phyloP scores from a whole-genome alignment of 371 early-diverging fungal species.

The Phascolomyces articulosus region DNA sequence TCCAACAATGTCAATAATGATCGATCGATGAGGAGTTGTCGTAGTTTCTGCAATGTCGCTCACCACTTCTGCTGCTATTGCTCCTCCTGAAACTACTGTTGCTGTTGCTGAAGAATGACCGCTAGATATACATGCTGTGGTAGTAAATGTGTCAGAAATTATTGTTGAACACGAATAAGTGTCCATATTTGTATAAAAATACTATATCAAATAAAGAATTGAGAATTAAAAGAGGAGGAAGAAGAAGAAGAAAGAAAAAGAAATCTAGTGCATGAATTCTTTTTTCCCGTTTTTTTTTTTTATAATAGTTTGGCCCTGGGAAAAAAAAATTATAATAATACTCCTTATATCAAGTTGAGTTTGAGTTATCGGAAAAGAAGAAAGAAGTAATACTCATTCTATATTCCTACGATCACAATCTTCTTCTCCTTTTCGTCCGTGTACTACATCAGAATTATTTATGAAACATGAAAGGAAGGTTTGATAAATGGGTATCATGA shows the following conservation, averaged over 20 bases:
- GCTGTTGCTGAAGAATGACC: neutral
- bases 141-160: neutral
- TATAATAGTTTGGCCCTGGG: no score
- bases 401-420: no score
- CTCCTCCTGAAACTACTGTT: neutral
- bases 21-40: no score
- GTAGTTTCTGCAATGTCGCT: neutral
- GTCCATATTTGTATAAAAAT: neutral
- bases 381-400: no score
- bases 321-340: neutral
- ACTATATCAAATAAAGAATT: no score
- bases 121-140: neutral
- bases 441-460: no score
- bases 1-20: slow-evolving; percentile 21
- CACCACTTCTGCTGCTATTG: neutral
- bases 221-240: slow-evolving; percentile 8
- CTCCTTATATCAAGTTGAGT: no score
- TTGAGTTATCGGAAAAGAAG: no score
- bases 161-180: neutral
- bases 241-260: neutral
- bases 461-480: no score
- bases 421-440: no score
- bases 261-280: neutral
- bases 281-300: neutral
- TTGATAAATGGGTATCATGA: no score